Evolutionary conservation across 139 green algal species (phyloP), one percentile per base, ranked within the genome.

Genomic region (Haematococcus lacustris): DNA sequence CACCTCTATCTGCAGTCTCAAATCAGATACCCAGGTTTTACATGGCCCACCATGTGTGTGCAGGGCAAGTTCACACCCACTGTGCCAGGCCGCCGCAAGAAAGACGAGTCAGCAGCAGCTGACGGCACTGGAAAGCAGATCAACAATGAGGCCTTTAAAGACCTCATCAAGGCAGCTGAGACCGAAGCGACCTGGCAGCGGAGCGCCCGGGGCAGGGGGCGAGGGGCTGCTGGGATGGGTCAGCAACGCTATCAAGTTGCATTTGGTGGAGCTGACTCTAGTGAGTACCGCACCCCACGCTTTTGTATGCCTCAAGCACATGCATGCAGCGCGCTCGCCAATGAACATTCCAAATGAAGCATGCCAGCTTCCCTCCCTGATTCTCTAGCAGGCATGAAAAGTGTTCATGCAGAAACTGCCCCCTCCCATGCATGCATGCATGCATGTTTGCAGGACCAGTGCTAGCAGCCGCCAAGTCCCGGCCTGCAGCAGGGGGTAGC

Each of bases 131-230:
- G 53, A n/a, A 30, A 25, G 25, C n/a, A 39, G 51, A n/a, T n/a
- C n/a, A 66, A n/a, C 4, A 78, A 86, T 51, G 74, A 78, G 35
- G 76, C 65, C 1, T 90, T 88, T 38, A 74, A 82, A 28, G 85
- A 88, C 41, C 75, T 90, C 1, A 82, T 88, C 38, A 74, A 78
- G 37, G 74, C 74, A 34, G 74, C 74, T 9, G 30, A 71, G 51
- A 66, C 74, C 57, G 74, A 69, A 30, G 39, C 74, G 1, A n/a
- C 33, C 26, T 79, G 74, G 74, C 57, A 79, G 61, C 37, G 60
- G 3, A 63, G 71, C 21, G 25, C 26, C 28, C n/a, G 74, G 30
- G 30, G 74, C 7, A n/a, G 74, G 23, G 62, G 71, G 43, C 38
- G 51, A 60, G 53, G 73, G 5, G 51, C 37, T 7, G 40, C n/a